Evolutionary conservation across 208 protist species (phyloP).

Genomic region (Leishmania tropica): DNA sequence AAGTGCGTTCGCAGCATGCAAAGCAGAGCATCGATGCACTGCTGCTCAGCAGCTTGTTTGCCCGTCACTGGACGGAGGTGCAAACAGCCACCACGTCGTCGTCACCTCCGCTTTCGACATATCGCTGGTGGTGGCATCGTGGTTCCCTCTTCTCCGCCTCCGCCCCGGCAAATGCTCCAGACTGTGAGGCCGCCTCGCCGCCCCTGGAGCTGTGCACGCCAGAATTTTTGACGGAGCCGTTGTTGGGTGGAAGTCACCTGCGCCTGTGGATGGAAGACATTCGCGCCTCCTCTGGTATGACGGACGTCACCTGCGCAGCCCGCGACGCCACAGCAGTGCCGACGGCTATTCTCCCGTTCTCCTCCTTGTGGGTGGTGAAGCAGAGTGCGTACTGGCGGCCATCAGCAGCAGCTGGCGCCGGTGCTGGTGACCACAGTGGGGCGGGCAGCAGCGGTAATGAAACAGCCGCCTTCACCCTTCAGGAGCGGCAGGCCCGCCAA

Average conservation of each 20-base stretch:
- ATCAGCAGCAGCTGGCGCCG: background rate
- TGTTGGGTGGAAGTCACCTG: constrained; percentile 55
- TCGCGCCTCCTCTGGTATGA: constrained; percentile 12
- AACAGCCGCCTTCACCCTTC: constrained; percentile 39
- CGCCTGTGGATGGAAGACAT: constrained; percentile 47
- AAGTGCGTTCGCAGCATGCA: background rate
- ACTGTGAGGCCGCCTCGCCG: background rate
- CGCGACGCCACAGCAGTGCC: constrained; percentile 3
- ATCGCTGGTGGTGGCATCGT: constrained; percentile 37
- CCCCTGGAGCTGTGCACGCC: constrained; percentile 32
- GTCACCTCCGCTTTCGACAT: constrained; percentile 6
- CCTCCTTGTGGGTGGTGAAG: constrained; percentile 56
- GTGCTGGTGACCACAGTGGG: background rate
- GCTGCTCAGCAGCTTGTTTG: constrained; percentile 68
- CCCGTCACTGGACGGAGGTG: constrained; percentile 62
- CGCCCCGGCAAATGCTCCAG: background rate
- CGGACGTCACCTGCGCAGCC: background rate
- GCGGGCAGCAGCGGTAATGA: background rate
- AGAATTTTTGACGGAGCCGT: constrained; percentile 61
- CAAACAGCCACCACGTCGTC: background rate
- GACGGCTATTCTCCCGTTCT: constrained; percentile 58
- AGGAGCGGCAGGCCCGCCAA: constrained; percentile 68
- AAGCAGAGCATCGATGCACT: constrained; percentile 42
- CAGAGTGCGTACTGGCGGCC: constrained; percentile 46
- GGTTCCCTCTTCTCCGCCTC: background rate